Evolutionary conservation across 2,329 filamentous ascomycete genomes (phyloP).

Genomic region (Cladosporium colombiae): DNA sequence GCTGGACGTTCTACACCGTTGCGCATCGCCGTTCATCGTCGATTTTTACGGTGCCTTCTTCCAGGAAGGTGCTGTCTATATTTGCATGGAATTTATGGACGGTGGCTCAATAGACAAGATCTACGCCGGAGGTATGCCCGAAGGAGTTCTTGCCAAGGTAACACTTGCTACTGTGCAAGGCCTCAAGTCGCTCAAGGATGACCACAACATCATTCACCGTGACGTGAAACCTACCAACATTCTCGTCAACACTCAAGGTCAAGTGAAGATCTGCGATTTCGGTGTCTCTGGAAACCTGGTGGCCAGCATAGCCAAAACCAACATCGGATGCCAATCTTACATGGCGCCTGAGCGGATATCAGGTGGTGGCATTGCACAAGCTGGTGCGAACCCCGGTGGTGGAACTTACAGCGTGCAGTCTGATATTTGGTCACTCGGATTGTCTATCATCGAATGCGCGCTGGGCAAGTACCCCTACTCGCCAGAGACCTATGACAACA

Average conservation of each 20-base stretch:
- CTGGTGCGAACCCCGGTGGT: constrained; percentile 66
- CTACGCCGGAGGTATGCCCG: constrained; percentile 86
- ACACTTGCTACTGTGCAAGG: constrained; percentile 88
- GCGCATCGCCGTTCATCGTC: constrained; percentile 92
- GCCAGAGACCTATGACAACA: constrained; percentile 95
- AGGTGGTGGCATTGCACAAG: constrained; percentile 74
- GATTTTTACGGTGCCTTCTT: constrained; percentile 99
- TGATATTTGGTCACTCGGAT: constrained; percentile 93
- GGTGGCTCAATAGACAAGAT: constrained; percentile 96
- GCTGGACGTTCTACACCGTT: constrained; percentile 91
- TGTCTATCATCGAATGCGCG: constrained; percentile 95
- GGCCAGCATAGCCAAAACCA: constrained; percentile 96
- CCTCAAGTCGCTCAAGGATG: constrained; percentile 89
- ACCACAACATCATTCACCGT: constrained; percentile 98
- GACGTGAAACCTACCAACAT: constrained; percentile 99
- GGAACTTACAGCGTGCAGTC: constrained; percentile 97
- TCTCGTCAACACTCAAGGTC: constrained; percentile 81
- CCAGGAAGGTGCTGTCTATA: constrained; percentile 97
- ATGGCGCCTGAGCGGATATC: constrained; percentile 98
- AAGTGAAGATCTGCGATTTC: constrained; percentile 98
- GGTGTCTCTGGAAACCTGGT: constrained; percentile 96
- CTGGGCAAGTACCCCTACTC: constrained; percentile 94
- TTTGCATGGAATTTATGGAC: constrained; percentile 99
- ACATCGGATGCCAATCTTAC: constrained; percentile 98
- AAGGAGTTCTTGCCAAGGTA: constrained; percentile 85